phyloP scores from a whole-genome alignment of 805 yeast species.

The Pichia occidentalis region DNA sequence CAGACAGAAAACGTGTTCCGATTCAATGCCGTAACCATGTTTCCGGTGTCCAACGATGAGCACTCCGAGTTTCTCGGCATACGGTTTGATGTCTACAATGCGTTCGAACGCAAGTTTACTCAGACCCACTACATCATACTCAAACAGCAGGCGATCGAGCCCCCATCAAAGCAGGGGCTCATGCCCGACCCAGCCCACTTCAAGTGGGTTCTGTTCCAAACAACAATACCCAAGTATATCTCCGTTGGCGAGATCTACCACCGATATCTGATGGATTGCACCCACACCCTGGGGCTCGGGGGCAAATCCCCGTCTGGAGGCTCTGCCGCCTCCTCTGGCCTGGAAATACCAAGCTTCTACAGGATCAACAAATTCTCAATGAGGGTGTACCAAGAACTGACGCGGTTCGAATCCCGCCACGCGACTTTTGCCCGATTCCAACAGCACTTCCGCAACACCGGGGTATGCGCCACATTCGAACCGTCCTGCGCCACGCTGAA shows the following conservation, averaged over 20 bases:
- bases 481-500: no score
- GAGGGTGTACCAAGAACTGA: slow-evolving; percentile 21
- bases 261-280: slow-evolving; percentile 20
- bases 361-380: slow-evolving; percentile 21
- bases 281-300: background rate
- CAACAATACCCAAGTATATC: slow-evolving; percentile 30
- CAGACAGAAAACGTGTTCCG: slow-evolving; percentile 42
- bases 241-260: slow-evolving; percentile 22
- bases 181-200: background rate
- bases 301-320: no score
- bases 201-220: slow-evolving; percentile 29
- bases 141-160: slow-evolving; percentile 14
- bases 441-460: no score
- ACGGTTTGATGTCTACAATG: slow-evolving; percentile 41
- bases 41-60: slow-evolving; percentile 34
- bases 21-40: slow-evolving; percentile 44
- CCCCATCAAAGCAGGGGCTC: background rate
- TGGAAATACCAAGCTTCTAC: no score
- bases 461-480: no score
- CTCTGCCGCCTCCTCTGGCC: no score
- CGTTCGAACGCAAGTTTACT: slow-evolving; percentile 25
- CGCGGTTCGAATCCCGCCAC: no score
- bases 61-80: slow-evolving; percentile 37
- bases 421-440: no score
- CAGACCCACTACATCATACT: slow-evolving; percentile 46